A percentile compares a stretch with the other conserved stretches of the same genome.
Conservation (phyloP, 2,329 filamentous ascomycete genomes). For the Alternaria triticimaculans region DNA sequence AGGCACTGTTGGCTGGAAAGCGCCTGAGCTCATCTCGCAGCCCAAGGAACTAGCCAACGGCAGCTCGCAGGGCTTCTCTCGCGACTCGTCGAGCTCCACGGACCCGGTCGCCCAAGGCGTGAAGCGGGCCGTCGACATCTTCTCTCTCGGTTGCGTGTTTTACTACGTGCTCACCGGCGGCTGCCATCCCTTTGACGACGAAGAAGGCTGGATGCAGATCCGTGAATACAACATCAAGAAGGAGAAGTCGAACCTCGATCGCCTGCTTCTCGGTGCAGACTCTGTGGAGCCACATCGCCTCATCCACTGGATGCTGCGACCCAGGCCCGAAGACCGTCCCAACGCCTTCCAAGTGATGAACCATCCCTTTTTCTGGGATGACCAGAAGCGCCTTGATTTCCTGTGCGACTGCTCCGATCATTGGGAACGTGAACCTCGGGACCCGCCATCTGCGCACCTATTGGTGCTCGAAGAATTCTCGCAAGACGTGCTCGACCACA, state of each 20-base stretch:
- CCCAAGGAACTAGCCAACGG: constrained; percentile 52
- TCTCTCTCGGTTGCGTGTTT: constrained; percentile 96
- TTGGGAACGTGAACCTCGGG: constrained; percentile 89
- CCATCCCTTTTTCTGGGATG: constrained; percentile 95
- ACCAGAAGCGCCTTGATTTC: constrained; percentile 88
- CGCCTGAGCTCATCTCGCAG: constrained; percentile 83
- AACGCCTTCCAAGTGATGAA: constrained; percentile 80
- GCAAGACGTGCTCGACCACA: constrained; percentile 56
- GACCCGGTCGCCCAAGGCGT: constrained; percentile 70
- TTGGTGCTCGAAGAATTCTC: constrained; percentile 62
- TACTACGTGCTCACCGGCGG: constrained; percentile 97
- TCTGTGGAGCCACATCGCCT: constrained; percentile 87
- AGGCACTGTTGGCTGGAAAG: constrained; percentile 95
- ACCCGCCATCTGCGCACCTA: constrained; percentile 76
- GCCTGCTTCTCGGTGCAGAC: constrained; percentile 81
- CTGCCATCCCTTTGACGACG: constrained; percentile 90
- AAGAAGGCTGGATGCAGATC: constrained; percentile 83
- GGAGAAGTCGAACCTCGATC: constrained; percentile 75
- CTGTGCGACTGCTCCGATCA: constrained; percentile 97
- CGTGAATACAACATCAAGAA: constrained; percentile 97
- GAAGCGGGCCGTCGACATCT: constrained; percentile 95
- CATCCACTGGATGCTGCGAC: constrained; percentile 78
- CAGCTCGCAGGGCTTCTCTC: constrained; percentile 52
- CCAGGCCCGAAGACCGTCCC: constrained; percentile 71
- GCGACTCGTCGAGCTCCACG: constrained; percentile 49